Evolutionary conservation across 2,329 filamentous ascomycete species (phyloP).

Genomic region (Cryphonectria parasitica): DNA sequence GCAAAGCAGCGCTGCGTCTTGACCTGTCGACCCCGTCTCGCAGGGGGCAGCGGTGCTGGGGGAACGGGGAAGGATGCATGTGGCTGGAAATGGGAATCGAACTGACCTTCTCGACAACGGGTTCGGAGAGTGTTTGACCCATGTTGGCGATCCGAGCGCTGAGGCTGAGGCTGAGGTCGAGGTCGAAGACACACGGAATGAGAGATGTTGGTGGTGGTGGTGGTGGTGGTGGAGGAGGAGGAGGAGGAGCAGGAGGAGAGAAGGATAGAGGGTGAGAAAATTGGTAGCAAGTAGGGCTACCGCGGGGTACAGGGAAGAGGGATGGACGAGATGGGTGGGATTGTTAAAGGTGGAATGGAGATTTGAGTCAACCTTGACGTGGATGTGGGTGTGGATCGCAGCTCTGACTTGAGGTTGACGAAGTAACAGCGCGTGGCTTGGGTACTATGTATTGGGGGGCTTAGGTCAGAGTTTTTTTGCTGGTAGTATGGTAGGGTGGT

Average conservation of each 20-base stretch:
- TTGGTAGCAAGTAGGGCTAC: constrained; percentile 25
- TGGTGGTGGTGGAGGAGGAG: not conserved
- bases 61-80: not conserved
- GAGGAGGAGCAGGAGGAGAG: not conserved
- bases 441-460: not conserved
- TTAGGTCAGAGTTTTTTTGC: constrained; percentile 26
- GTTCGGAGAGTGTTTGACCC: constrained; percentile 99
- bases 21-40: not conserved
- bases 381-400: constrained; percentile 13
- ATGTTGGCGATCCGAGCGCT: constrained; percentile 54
- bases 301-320: constrained; percentile 29
- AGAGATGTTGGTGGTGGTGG: not conserved
- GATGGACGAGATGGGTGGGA: constrained; percentile 23
- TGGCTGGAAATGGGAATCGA: constrained; percentile 15
- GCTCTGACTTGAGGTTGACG: not conserved
- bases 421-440: constrained; percentile 3
- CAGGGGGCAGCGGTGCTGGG: not conserved
- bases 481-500: not conserved
- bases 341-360: constrained; percentile 15
- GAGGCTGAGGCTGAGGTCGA: constrained; percentile 4
- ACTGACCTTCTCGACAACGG: constrained; percentile 97
- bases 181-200: not conserved
- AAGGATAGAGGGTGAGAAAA: not conserved
- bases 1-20: not conserved
- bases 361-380: constrained; percentile 13